Evolutionary conservation across 2,329 filamentous ascomycete genomes (phyloP), one percentile per base, ranked within the genome.

Genomic region (Fusarium staphyleae): DNA sequence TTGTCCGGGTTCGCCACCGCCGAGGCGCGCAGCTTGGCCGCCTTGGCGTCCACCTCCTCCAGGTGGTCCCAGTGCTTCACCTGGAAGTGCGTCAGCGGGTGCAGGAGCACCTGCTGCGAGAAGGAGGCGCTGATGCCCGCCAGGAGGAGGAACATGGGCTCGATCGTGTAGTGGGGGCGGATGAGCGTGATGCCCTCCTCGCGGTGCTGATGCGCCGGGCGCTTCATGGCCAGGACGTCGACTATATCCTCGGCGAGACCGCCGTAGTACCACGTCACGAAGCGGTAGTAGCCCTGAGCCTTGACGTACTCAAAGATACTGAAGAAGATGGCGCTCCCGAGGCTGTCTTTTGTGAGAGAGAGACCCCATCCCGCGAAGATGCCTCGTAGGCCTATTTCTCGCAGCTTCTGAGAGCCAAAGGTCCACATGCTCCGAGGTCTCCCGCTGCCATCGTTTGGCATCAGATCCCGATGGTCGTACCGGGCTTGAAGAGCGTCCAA

Each of bases 251-350:
- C 76, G 22, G 77, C 79, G 18, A 85, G 70, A 1, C 79, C 80
- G 22, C 86, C 84, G 62, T 92, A 92, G 69, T 87, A 90, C 76
- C 83, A 86, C 12, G 81, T 83, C 26, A 92, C 83, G 66, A 89
- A 92, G 36, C 76, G 77, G 71, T 91, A 91, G 73, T 90, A 77
- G 11, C 80, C 80, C 69, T 92, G 89, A 10, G 85, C 87, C 70
- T 92, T 92, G 66, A 91, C 76, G 40, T 85, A 89, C 73, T 93
- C 89, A 59, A 93, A 92, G 0, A 83, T 84, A 63, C 82, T 84
- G 72, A 93, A 93, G 78, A 91, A 91, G 14, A 89, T 72, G 29
- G 86, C 88, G 46, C 82, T 85, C 11, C 88, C 88, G 5, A 89
- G 71, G 22, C 85, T 84, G 66, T 91, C 88, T 65, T 91, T 90